Percentiles rank a stretch among this genome's conserved stretches.
Conservation (phyloP, 83 land plant genomes). For the Isoetes engelmannii region DNA sequence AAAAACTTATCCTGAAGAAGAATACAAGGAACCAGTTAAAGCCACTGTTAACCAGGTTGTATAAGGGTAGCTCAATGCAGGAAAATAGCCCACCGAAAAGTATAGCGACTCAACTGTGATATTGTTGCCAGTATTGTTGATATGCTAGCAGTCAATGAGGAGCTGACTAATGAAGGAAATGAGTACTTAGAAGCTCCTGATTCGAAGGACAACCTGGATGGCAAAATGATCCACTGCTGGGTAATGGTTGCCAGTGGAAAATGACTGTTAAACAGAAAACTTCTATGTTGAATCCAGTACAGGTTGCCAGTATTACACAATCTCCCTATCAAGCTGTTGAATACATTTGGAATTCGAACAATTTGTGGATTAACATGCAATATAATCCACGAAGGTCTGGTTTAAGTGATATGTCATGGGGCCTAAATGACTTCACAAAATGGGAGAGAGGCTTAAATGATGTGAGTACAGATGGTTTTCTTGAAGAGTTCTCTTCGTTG, state of each 20-base stretch:
- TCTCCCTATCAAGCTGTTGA: slow-evolving; percentile 41
- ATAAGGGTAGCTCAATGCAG: too few relatives aligned
- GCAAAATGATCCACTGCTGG: slow-evolving; percentile 32
- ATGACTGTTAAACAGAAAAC: slow-evolving; percentile 20
- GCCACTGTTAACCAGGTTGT: too few relatives aligned
- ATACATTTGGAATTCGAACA: slow-evolving; percentile 27
- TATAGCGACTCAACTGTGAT: too few relatives aligned
- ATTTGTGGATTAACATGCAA: slow-evolving; percentile 40
- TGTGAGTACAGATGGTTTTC: too few relatives aligned
- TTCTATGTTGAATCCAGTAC: slow-evolving; percentile 35
- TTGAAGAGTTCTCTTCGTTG: too few relatives aligned
- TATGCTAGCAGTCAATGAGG: not conserved
- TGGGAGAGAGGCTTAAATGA: slow-evolving; percentile 29
- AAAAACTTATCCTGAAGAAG: not conserved
- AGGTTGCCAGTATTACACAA: slow-evolving; percentile 12
- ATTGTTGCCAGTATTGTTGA: too few relatives aligned
- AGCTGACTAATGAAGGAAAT: not conserved
- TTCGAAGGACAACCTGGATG: slow-evolving; percentile 14
- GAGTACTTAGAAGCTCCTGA: not conserved
- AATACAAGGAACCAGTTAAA: not conserved
- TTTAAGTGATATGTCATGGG: slow-evolving; percentile 28
- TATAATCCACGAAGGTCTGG: slow-evolving; percentile 23
- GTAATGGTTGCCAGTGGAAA: slow-evolving; percentile 24
- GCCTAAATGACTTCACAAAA: slow-evolving; percentile 21
- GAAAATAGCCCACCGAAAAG: too few relatives aligned